A percentile compares a stretch with the other conserved stretches of the same genome.
phyloP scores from a whole-genome alignment of 768 basidiomycete species.

The Rhodotorula diobovata region DNA sequence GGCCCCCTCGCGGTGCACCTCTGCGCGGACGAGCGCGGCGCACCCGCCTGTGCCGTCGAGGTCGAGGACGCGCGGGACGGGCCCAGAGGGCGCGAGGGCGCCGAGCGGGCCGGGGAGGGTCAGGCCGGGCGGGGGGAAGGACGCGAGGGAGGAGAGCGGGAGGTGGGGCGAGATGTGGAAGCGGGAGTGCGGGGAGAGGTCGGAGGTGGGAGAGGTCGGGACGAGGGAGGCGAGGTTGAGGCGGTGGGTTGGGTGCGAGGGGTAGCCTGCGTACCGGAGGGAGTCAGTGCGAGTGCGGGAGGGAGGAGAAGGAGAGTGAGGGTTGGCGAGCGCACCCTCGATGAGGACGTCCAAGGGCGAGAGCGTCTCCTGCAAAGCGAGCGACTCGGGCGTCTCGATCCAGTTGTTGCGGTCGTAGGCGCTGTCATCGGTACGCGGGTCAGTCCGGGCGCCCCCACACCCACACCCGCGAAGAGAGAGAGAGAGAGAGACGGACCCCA shows the following conservation, averaged over 20 bases:
- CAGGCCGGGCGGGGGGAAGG: background rate
- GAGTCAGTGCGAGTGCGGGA: too few relatives aligned
- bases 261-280: constrained; percentile 7
- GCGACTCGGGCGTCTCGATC: constrained; percentile 39
- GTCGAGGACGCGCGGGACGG: background rate
- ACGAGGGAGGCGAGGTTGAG: constrained; percentile 36
- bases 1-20: constrained; percentile 36
- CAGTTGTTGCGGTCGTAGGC: constrained; percentile 42
- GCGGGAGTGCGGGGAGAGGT: constrained; percentile 3
- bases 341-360: constrained; percentile 21
- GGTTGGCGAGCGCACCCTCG: constrained; percentile 26
- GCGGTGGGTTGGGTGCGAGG: constrained; percentile 32
- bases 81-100: background rate
- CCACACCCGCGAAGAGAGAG: background rate
- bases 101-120: background rate
- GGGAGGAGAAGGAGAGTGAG: too few relatives aligned
- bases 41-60: constrained; percentile 40
- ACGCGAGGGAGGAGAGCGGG: constrained; percentile 2
- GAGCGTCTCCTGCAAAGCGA: constrained; percentile 13
- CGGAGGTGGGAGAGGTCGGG: background rate
- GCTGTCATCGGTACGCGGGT: background rate
- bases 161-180: background rate
- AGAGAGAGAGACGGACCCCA: constrained; percentile 14
- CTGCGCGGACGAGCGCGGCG: constrained; percentile 35
- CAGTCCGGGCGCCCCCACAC: background rate